phyloP scores from a whole-genome alignment of 2,329 filamentous ascomycete species.

The Diaporthe eres region DNA sequence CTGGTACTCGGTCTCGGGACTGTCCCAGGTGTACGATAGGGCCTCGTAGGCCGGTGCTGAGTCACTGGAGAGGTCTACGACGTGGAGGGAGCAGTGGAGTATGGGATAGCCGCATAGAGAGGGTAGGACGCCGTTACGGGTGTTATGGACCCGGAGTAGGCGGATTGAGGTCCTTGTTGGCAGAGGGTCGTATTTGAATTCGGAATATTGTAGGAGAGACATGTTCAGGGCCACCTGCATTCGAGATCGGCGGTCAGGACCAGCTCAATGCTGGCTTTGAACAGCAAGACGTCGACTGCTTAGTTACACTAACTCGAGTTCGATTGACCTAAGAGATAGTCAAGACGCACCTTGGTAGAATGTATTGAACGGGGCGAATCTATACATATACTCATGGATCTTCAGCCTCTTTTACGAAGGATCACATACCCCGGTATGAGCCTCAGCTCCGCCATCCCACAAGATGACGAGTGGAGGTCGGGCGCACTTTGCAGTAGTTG shows the following conservation, averaged over 20 bases:
- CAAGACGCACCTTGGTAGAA: neutral
- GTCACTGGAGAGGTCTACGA: slow-evolving; percentile 12
- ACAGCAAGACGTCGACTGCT: neutral
- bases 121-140: slow-evolving; percentile 3
- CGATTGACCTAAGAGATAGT: neutral
- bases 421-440: neutral
- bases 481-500: neutral
- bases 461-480: neutral
- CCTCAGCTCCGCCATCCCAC: neutral
- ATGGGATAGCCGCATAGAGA: slow-evolving; percentile 13
- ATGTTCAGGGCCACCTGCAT: neutral
- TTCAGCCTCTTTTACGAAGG: neutral
- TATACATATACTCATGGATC: neutral
- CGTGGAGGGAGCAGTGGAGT: slow-evolving; percentile 20
- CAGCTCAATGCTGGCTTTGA: neutral
- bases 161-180: slow-evolving; percentile 18
- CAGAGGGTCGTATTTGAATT: slow-evolving; percentile 15
- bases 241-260: neutral
- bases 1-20: slow-evolving; percentile 20
- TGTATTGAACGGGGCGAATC: too few species aligned
- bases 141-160: slow-evolving; percentile 27
- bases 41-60: slow-evolving; percentile 45
- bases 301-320: too few species aligned
- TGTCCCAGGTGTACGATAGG: slow-evolving; percentile 41
- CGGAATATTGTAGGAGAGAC: slow-evolving; percentile 16